phyloP scores from a whole-genome alignment of 192 early-diverging fungal genomes.

The Backusella tarrabulga region DNA sequence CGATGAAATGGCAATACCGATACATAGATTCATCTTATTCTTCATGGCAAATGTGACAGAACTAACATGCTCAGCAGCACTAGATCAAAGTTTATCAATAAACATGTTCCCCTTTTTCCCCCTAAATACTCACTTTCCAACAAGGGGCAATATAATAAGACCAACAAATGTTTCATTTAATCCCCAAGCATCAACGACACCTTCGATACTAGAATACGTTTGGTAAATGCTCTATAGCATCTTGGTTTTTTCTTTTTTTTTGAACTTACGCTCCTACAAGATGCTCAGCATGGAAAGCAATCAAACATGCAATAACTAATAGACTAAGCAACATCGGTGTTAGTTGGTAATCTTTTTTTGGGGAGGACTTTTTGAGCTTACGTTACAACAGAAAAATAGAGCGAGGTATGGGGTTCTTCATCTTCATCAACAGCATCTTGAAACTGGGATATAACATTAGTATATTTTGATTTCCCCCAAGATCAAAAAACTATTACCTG shows the following conservation, averaged over 20 bases:
- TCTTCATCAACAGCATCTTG: conserved; percentile 50
- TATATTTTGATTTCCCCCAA: not conserved
- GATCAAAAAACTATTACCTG: conserved; percentile 32
- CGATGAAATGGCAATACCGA: conserved; percentile 48
- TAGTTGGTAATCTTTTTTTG: not conserved
- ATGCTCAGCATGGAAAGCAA: conserved; percentile 78
- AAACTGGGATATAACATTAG: conserved; percentile 12
- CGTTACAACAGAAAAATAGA: conserved; percentile 55
- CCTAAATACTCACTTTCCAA: conserved; percentile 67
- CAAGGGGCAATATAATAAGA: conserved; percentile 87
- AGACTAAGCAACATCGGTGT: conserved; percentile 34
- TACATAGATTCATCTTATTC: conserved; percentile 85
- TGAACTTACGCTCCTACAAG: conserved; percentile 66
- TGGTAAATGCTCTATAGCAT: not conserved
- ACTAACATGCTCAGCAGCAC: conserved; percentile 71
- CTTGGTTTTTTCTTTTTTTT: conserved; percentile 1
- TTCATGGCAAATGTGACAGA: conserved; percentile 82
- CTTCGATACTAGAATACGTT: conserved; percentile 50
- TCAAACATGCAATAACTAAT: conserved; percentile 57
- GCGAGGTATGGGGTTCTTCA: conserved; percentile 56
- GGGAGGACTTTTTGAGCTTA: not conserved
- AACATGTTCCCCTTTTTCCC: not conserved
- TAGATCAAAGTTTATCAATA: conserved; percentile 18
- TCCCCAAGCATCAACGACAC: conserved; percentile 61
- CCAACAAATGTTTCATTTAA: conserved; percentile 87